These are phyloP conservation scores for Henckelia pumila DNA, from an alignment of 257 asterid species.

Conservation along the genomic window DNA sequence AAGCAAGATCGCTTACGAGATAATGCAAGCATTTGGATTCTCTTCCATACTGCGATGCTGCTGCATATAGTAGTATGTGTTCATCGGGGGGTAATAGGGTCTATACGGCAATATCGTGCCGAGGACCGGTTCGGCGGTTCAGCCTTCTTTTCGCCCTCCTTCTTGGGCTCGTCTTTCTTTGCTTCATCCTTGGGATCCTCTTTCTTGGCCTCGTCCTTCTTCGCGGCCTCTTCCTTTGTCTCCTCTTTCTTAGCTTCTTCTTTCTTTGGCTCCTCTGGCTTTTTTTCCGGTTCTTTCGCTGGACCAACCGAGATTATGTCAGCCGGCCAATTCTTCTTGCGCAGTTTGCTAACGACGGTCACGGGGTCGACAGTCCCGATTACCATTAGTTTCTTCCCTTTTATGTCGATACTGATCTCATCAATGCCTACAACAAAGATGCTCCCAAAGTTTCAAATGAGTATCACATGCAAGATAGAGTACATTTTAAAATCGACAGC, in stretches of 20 bases:
- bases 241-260: constrained; percentile 77
- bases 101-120: constrained; percentile 45
- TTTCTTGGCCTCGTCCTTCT: constrained; percentile 22
- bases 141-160: constrained; percentile 27
- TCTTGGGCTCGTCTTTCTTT: background rate
- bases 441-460: background rate
- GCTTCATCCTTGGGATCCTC: constrained; percentile 25
- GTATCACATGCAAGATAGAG: no score
- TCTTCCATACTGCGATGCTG: constrained; percentile 67
- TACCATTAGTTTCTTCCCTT: constrained; percentile 68
- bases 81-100: constrained; percentile 41
- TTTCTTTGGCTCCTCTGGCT: constrained; percentile 71
- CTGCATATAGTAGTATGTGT: constrained; percentile 39
- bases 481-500: no score
- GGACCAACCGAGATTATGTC: constrained; percentile 72
- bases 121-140: constrained; percentile 36
- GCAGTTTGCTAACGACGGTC: constrained; percentile 62
- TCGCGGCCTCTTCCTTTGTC: constrained; percentile 39
- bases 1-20: constrained; percentile 36
- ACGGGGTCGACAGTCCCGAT: constrained; percentile 89
- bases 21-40: constrained; percentile 72
- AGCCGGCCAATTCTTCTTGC: constrained; percentile 72
- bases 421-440: constrained; percentile 53
- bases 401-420: constrained; percentile 62
- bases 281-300: constrained; percentile 72